Evolutionary conservation across 1,139 yeast species (phyloP), one percentile per base, ranked within the genome.

Genomic region (Diutina catenulata): DNA sequence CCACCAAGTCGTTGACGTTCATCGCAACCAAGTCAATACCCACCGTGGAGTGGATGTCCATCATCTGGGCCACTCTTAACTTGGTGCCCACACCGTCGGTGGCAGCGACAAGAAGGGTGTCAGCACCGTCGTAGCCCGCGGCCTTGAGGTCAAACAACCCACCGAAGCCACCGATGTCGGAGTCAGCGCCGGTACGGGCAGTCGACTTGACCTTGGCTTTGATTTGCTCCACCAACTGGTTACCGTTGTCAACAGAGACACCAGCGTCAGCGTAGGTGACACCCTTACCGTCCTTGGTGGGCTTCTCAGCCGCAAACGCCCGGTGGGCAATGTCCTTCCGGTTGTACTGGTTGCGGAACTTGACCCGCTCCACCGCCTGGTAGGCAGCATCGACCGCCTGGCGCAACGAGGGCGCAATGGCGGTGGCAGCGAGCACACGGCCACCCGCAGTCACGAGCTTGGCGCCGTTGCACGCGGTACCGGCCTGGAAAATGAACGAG

Each of bases 31-130:
- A 74, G 61, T 93, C 99, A 51, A 93, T 87, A 55, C 99, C 99
- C 36, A 93, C 98, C 21, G 98, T 88, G 57, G 86, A 77, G 56
- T 93, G 97, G 42, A 82, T 83, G 49, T 80, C 66, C 66, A 91
- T 72, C 45, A 79, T 76, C 65, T 91, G 97, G 1, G 97, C 98
- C 55, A 93, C 78, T 68, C 88, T 78, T 50, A 93, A 75, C 63
- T 93, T 93, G 46, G 98, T 91, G 48, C 99, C 99, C 43, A 93
- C 97, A 61, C 99, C 99, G 62, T 93, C 99, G 37, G 98, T 93
- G 41, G 98, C 97, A 44, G 94, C 96, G 37, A 93, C 97, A 43
- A 93, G 67, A 41, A 93, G 63, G 9, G 95, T 84, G 40, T 80
- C 79, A 22, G 74, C 63, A 44, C 78, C 75, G 41, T 64, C 62